Conservation (phyloP, 768 basidiomycete genomes). For the Termitomyces sp. region DNA sequence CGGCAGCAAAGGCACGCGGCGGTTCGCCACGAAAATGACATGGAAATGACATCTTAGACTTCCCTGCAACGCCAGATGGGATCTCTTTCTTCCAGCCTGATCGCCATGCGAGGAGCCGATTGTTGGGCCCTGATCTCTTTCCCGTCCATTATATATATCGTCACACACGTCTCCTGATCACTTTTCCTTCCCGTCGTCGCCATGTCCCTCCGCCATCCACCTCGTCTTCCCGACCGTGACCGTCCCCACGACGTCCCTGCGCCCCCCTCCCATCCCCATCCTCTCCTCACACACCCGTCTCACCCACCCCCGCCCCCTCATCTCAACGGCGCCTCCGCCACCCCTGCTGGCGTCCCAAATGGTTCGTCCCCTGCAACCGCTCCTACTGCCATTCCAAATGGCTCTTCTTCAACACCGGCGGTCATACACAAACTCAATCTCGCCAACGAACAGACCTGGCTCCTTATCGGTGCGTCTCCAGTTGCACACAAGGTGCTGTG, state of each 20-base stretch:
- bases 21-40: constrained; percentile 10
- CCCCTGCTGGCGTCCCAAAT: constrained; percentile 38
- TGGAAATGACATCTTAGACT: constrained; percentile 39
- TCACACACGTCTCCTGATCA: constrained; percentile 34
- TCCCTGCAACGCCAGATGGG: constrained; percentile 30
- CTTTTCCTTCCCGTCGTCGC: constrained; percentile 40
- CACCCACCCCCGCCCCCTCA: constrained; percentile 36
- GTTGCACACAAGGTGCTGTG: constrained; percentile 5
- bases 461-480: constrained; percentile 66
- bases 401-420: constrained; percentile 24
- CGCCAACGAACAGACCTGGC: constrained; percentile 95
- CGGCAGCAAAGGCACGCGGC: constrained; percentile 55
- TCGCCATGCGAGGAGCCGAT: constrained; percentile 56
- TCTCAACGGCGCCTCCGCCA: constrained; percentile 43
- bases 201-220: constrained; percentile 56
- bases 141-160: constrained; percentile 53
- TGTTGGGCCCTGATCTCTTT: constrained; percentile 36
- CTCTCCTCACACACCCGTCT: constrained; percentile 29
- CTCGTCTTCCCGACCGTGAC: constrained; percentile 37
- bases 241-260: constrained; percentile 57
- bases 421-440: constrained; percentile 73
- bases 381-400: constrained; percentile 25
- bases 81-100: constrained; percentile 44
- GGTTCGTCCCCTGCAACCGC: constrained; percentile 45
- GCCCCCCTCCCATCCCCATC: constrained; percentile 25